Evolutionary conservation across 2,329 filamentous ascomycete species (phyloP), one percentile per base, ranked within the genome.

Genomic region (Samsoniella hepiali): DNA sequence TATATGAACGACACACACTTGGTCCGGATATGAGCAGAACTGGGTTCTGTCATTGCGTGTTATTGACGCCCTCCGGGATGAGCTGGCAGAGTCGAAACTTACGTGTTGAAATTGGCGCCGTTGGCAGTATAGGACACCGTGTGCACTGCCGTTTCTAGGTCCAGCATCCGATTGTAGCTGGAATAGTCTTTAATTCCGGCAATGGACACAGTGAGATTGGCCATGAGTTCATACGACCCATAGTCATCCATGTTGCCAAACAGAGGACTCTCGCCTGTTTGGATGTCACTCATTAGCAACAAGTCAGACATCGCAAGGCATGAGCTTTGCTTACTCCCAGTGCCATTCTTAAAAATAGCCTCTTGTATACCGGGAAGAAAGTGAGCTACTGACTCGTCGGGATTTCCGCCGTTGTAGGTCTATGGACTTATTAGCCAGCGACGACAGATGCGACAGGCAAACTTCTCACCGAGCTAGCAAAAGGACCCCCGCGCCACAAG

Each of bases 401-500:
- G 80, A 50, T 83, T 83, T 1, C 80, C 81, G 17, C 81, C 81
- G 0, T 71, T 75, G 66, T 83, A 83, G 62, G 72, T 74, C 72
- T 77, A 56, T 11, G 29, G 22, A n/a, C 2, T 56, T 17, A n/a
- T 56, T 56, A 40, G 38, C 17, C 34, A 22, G 11, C 3, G 15
- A n/a, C 31, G 11, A 2, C 1, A 57, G 40, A 29, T 34, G 31
- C 17, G 13, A 36, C 34, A 27, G 27, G 31, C 22, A 5, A 4
- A 1, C 0, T 15, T 65, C 72, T 67, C 67, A 78, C 78, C 22
- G 69, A 69, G 45, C 69, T 71, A 62, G 80, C 74, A 63, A 83
- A 84, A 0, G 81, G 81, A 0, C 81, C 81, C 3, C 79, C 81
- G 2, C 77, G 78, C 81, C 81, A 84, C 1, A 84, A 66, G 2